Conservation (phyloP, 1,139 yeast genomes). For the Geotrichum carabidarum region DNA sequence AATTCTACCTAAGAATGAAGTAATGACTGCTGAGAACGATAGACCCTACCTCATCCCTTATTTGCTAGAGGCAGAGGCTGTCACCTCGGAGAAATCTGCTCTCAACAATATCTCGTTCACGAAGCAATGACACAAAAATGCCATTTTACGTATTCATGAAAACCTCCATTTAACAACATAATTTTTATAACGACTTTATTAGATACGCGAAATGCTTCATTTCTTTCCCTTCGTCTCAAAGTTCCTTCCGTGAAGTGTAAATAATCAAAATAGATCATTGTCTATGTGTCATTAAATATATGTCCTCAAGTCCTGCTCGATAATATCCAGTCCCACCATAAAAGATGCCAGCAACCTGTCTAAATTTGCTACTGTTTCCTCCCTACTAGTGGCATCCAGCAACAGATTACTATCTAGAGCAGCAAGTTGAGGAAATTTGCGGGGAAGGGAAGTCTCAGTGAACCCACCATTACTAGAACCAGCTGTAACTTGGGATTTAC, state of each 20-base stretch:
- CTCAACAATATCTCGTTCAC: slow-evolving; percentile 67
- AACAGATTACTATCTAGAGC: slow-evolving; percentile 14
- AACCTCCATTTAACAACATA: neutral
- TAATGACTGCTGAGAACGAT: slow-evolving; percentile 78
- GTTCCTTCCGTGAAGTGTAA: neutral
- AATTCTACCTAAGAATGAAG: slow-evolving; percentile 74
- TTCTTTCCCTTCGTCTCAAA: neutral
- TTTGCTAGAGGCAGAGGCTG: slow-evolving; percentile 91
- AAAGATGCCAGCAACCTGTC: slow-evolving; percentile 30
- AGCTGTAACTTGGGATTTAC: too few relatives aligned
- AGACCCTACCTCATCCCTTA: slow-evolving; percentile 80
- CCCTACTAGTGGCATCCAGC: slow-evolving; percentile 33
- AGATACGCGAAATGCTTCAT: slow-evolving; percentile 12
- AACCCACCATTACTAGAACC: neutral
- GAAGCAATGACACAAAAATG: slow-evolving; percentile 23
- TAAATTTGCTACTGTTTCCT: slow-evolving; percentile 30
- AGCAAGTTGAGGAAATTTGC: too few relatives aligned
- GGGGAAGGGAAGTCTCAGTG: neutral
- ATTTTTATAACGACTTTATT: neutral
- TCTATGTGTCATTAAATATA: neutral
- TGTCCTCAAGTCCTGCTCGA: slow-evolving; percentile 13
- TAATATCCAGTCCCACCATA: slow-evolving; percentile 29
- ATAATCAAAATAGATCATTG: neutral
- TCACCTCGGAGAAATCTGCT: slow-evolving; percentile 78
- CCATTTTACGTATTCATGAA: neutral